Conservation (phyloP, 2,329 filamentous ascomycete species). For the Nemania diffusa region DNA sequence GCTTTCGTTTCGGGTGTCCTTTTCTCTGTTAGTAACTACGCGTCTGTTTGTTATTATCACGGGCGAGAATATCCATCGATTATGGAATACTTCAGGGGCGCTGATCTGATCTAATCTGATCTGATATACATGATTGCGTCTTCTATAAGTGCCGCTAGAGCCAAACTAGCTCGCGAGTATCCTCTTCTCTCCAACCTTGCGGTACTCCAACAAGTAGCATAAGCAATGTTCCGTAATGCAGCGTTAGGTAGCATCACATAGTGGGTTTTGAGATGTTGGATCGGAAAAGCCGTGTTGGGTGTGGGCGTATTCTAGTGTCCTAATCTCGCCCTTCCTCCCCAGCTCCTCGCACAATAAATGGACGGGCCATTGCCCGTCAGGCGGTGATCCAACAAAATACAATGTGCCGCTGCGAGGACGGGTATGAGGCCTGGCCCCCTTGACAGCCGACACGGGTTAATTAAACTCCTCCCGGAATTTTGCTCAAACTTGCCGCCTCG, state of each 20-base stretch:
- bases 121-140: background rate
- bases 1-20: too few species aligned
- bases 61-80: background rate
- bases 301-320: background rate
- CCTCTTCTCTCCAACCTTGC: background rate
- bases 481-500: background rate
- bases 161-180: background rate
- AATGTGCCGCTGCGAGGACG: background rate
- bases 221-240: background rate
- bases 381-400: background rate
- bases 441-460: background rate
- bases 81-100: background rate
- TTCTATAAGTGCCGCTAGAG: background rate
- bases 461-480: background rate
- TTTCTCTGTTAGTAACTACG: background rate
- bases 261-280: background rate
- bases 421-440: background rate
- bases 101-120: background rate
- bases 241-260: slow-evolving; percentile 7
- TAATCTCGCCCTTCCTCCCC: background rate
- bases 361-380: background rate
- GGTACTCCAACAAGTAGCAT: background rate
- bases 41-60: background rate
- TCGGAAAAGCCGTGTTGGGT: background rate
- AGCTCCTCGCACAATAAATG: background rate